Conservation (phyloP, 108 stramenopile genomes). For the Schizochytrium sp. region DNA sequence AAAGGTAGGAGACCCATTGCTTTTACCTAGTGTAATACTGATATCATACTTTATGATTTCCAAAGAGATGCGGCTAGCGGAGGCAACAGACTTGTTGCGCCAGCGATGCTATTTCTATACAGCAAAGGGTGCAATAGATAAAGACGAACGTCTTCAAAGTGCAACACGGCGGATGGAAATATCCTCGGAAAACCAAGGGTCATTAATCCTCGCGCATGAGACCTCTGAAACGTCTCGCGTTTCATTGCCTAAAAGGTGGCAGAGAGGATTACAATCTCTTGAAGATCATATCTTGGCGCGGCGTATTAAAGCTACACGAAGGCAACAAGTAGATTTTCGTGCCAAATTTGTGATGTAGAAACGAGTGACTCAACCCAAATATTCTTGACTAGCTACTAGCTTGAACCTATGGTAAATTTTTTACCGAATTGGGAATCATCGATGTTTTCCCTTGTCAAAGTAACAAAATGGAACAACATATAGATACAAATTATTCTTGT, state of each 20-base stretch:
- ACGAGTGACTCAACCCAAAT: not conserved
- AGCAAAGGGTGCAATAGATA: not conserved
- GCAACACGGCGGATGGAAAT: not conserved
- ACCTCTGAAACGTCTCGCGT: conserved; percentile 53
- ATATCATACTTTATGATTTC: not conserved
- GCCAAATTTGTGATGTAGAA: conserved; percentile 22
- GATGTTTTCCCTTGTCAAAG: too few relatives aligned
- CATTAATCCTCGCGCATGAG: not conserved
- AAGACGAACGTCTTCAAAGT: conserved; percentile 14
- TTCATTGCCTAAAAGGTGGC: not conserved
- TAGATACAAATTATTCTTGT: too few relatives aligned
- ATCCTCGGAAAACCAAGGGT: not conserved
- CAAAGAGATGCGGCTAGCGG: not conserved
- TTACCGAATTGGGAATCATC: too few relatives aligned
- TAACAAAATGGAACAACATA: too few relatives aligned
- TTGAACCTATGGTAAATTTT: too few relatives aligned
- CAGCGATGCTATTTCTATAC: conserved; percentile 56
- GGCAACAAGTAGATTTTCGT: conserved; percentile 26
- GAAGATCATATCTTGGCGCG: conserved; percentile 35
- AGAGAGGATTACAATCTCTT: not conserved
- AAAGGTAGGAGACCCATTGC: not conserved
- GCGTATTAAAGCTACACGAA: not conserved
- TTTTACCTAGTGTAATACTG: conserved; percentile 23
- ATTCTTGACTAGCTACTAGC: too few relatives aligned
- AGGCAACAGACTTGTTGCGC: not conserved